These are phyloP conservation scores for Neonectria neomacrospora DNA, from an alignment of 2,329 filamentous ascomycete genomes.

Conservation along the genomic window DNA sequence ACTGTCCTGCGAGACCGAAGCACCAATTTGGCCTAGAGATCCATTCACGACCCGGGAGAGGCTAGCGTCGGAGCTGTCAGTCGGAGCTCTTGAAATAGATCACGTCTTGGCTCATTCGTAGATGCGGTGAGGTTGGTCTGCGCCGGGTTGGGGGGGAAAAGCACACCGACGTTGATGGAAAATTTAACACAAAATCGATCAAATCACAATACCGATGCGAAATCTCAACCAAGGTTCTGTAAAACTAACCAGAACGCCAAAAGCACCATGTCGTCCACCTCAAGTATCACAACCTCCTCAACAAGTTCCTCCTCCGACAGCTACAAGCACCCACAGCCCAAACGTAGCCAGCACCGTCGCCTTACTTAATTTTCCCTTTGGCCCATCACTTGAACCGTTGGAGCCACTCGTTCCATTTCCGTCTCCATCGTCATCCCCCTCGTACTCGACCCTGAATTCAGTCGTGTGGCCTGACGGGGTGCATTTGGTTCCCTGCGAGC, in stretches of 20 bases:
- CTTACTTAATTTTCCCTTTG: constrained; percentile 1
- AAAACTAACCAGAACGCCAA: background rate
- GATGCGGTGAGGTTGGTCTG: background rate
- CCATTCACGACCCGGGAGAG: background rate
- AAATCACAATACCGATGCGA: background rate
- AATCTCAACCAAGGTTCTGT: too few relatives aligned
- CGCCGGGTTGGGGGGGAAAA: background rate
- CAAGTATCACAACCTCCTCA: background rate
- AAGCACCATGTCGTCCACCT: background rate
- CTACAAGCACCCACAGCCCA: constrained; percentile 22
- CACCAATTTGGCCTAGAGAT: background rate
- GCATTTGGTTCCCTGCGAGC: constrained; percentile 59
- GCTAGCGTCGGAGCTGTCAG: background rate
- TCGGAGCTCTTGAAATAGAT: background rate
- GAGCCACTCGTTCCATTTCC: constrained; percentile 10
- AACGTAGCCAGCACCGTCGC: constrained; percentile 1
- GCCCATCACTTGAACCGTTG: constrained; percentile 23
- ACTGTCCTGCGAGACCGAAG: background rate
- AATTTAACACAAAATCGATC: background rate
- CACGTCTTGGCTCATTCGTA: background rate
- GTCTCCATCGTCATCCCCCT: constrained; percentile 26
- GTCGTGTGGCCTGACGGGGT: constrained; percentile 53
- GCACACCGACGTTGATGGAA: background rate
- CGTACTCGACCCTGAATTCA: constrained; percentile 12
- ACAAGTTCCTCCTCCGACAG: background rate